Evolutionary conservation across 306 rosid genomes (phyloP).

Genomic region (Styphnolobium japonicum): DNA sequence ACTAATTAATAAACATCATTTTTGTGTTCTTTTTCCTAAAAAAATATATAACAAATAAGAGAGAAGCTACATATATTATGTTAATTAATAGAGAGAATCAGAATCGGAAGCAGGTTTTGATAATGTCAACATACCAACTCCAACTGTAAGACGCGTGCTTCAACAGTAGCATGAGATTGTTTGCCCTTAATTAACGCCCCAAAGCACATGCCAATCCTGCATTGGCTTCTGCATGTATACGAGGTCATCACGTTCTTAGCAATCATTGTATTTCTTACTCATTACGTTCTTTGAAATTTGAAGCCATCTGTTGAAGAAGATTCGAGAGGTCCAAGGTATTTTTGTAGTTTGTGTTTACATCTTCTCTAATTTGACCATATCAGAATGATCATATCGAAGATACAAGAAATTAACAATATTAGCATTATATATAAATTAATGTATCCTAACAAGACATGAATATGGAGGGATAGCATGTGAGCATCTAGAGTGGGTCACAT

Average conservation of each 20-base stretch:
- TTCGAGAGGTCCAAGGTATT: conserved; percentile 16
- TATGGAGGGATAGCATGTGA: conserved; percentile 20
- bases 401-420: background rate
- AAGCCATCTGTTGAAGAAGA: background rate
- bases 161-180: conserved; percentile 25
- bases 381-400: background rate
- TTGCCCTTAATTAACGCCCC: conserved; percentile 11
- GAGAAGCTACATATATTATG: background rate
- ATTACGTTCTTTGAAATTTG: background rate
- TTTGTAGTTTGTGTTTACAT: background rate
- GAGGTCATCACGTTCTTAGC: conserved; percentile 22
- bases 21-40: background rate
- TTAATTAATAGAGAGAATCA: background rate
- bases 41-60: background rate
- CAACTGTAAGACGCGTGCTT: conserved; percentile 39
- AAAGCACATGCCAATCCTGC: conserved; percentile 31
- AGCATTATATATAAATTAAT: background rate
- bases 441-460: background rate
- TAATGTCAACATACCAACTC: conserved; percentile 2
- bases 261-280: conserved; percentile 26
- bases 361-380: conserved; percentile 18
- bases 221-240: background rate
- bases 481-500: conserved; percentile 15
- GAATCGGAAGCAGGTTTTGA: conserved; percentile 24
- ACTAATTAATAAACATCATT: background rate